Percentiles rank a stretch among this genome's conserved stretches.
phyloP scores from a whole-genome alignment of 73 alveolate genomes.

The Breviolum minutum region DNA sequence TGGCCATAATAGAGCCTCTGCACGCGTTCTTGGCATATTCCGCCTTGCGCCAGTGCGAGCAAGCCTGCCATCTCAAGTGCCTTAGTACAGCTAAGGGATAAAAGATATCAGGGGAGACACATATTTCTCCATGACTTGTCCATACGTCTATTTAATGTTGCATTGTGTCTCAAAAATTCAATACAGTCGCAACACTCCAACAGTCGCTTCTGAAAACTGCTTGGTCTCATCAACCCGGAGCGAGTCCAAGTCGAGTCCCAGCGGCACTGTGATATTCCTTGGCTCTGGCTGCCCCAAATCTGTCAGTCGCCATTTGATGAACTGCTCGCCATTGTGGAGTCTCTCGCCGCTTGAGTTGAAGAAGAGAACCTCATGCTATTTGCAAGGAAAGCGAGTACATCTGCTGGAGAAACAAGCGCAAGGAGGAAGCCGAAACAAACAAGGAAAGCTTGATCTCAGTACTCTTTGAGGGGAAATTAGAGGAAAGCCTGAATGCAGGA shows the following conservation, averaged over 20 bases:
- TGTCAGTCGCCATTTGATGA: slow-evolving; percentile 63
- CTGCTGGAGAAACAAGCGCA: background rate
- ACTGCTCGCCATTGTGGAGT: slow-evolving; percentile 74
- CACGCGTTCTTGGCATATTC: slow-evolving; percentile 22
- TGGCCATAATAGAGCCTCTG: slow-evolving; percentile 63
- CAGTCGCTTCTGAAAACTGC: too few relatives aligned
- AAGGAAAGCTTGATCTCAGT: too few relatives aligned
- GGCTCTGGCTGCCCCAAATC: slow-evolving; percentile 75
- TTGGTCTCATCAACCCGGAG: too few relatives aligned
- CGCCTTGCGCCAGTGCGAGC: slow-evolving; percentile 79
- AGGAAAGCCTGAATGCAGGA: too few relatives aligned
- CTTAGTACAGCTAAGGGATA: background rate
- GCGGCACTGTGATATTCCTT: slow-evolving; percentile 35
- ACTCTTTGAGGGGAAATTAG: too few relatives aligned
- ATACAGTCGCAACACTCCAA: too few relatives aligned
- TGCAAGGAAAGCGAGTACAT: background rate
- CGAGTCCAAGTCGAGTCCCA: background rate
- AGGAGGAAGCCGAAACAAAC: too few relatives aligned
- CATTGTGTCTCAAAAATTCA: too few relatives aligned
- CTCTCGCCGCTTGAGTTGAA: slow-evolving; percentile 41
- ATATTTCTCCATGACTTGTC: too few relatives aligned
- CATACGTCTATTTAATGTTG: too few relatives aligned
- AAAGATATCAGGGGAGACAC: too few relatives aligned
- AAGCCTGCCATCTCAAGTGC: slow-evolving; percentile 90
- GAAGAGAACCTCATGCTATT: slow-evolving; percentile 36